These are phyloP conservation scores for Paspalum vaginatum DNA, from an alignment of 176 grass and related monocot genomes.

Conservation along the genomic window DNA sequence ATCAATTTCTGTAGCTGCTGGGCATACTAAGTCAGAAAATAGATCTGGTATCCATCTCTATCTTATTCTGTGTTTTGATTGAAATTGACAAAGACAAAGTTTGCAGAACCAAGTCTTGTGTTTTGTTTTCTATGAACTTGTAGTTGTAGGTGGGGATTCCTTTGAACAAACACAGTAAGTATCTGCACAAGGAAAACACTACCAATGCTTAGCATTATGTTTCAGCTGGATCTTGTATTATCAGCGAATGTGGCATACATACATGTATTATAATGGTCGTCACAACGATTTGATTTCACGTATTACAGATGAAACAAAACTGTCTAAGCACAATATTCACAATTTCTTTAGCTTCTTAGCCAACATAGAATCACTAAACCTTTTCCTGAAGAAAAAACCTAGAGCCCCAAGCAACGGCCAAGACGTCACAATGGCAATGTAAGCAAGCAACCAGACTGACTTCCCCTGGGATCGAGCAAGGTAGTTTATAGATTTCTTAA, in stretches of 20 bases:
- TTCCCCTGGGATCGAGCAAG: constrained; percentile 52
- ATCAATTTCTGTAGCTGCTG: constrained; percentile 6
- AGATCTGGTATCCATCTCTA: not conserved
- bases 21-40: not conserved
- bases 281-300: constrained; percentile 31
- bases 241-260: not conserved
- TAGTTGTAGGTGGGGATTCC: no score
- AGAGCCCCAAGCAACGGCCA: constrained; percentile 80
- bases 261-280: constrained; percentile 11
- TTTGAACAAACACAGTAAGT: not conserved
- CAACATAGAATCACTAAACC: constrained; percentile 41
- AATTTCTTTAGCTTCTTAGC: constrained; percentile 41
- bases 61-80: constrained; percentile 24
- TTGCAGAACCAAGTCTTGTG: not conserved
- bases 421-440: constrained; percentile 73
- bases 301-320: constrained; percentile 22
- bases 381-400: constrained; percentile 59
- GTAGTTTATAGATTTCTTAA: constrained; percentile 80
- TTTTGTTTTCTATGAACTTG: not conserved
- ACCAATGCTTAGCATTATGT: not conserved
- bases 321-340: not conserved
- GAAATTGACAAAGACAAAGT: not conserved
- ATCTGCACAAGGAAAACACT: not conserved
- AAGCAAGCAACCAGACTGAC: constrained; percentile 79
- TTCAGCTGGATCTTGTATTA: constrained; percentile 22